Base-by-base conservation (phyloP, 768 basidiomycete species). In the Kwoniella newhampshirensis region DNA sequence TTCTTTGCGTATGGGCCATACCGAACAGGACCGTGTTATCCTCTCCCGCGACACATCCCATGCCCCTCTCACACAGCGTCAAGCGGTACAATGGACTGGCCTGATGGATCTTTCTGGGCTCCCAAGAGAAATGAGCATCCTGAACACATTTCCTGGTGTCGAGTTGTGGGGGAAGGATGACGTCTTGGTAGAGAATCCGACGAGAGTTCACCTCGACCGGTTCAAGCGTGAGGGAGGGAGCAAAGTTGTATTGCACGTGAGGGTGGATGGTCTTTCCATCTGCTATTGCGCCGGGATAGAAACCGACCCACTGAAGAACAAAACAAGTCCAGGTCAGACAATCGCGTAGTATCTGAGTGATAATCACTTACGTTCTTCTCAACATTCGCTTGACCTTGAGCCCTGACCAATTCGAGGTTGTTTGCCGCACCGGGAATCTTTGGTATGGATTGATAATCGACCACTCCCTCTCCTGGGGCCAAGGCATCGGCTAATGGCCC, bases 11-110 rank as follows among this genome's bases (percentile, higher is more conserved):
- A 32, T 52, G 52, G 8, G 51, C 45, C 18, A 46, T 21, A 39
- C 51, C 52, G 8, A 59, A 47, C 13, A 53, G 43, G 40, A 59
- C 39, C 4, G 58, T 59, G 30, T 59, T 59, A 26, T 53, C 27
- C 11, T 47, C 39, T 8, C 35, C 44, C 3, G 52, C 52, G 21
- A 47, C n/a, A 41, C 58, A 59, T 3, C 13, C 13, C 32, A 13
- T 6, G 6, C 52, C 52, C n/a, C 58, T 44, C 18, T 47, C 37
- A 28, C 58, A 59, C 17, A 59, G 40, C 13, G 58, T 59, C n/a
- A 59, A 45, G 1, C 58, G 30, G 25, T 59, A 53, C 17, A 59
- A 26, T 3, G 58, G 58, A 3, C 51, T 46, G 17, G 58, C 51
- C 32, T 54, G 51, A 40, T 59, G 58, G 15, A 59, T 53, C 30